phyloP scores from a whole-genome alignment of 306 rosid species.

The Quercus agrifolia region DNA sequence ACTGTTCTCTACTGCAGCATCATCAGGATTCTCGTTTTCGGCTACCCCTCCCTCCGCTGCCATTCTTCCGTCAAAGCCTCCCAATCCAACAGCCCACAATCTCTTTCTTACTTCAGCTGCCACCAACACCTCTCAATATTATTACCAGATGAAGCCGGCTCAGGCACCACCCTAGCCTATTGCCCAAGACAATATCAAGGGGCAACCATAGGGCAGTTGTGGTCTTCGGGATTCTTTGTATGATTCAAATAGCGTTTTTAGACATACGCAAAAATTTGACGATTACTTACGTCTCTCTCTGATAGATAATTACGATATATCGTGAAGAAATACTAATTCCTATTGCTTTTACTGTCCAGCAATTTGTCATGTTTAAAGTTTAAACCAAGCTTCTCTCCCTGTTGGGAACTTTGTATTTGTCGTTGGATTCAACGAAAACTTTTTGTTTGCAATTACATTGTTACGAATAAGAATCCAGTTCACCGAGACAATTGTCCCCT shows the following conservation, averaged over 20 bases:
- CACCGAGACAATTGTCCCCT: too few relatives aligned
- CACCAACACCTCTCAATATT: conserved; percentile 43
- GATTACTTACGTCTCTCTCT: conserved; percentile 21
- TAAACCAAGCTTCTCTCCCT: not conserved
- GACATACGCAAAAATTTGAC: conserved; percentile 28
- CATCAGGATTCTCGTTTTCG: conserved; percentile 99
- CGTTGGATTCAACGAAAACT: not conserved
- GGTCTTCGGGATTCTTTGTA: conserved; percentile 32
- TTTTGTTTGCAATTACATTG: not conserved
- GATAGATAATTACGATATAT: conserved; percentile 22
- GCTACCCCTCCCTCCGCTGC: conserved; percentile 60
- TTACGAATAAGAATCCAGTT: not conserved
- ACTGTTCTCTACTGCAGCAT: conserved; percentile 96
- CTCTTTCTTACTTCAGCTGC: conserved; percentile 55
- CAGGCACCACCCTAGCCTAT: conserved; percentile 47
- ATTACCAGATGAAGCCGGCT: conserved; percentile 43
- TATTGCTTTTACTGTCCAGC: conserved; percentile 5
- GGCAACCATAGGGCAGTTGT: conserved; percentile 1
- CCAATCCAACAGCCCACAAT: conserved; percentile 40
- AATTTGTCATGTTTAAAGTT: not conserved
- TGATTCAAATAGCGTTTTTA: conserved; percentile 39
- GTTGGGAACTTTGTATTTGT: not conserved
- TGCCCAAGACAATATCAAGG: not conserved
- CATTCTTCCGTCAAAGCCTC: conserved; percentile 40
- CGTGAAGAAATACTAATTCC: conserved; percentile 10